Percentiles rank a stretch among this genome's conserved stretches.
Conservation (phyloP, 805 yeast genomes). For the Nakazawaea populi region DNA sequence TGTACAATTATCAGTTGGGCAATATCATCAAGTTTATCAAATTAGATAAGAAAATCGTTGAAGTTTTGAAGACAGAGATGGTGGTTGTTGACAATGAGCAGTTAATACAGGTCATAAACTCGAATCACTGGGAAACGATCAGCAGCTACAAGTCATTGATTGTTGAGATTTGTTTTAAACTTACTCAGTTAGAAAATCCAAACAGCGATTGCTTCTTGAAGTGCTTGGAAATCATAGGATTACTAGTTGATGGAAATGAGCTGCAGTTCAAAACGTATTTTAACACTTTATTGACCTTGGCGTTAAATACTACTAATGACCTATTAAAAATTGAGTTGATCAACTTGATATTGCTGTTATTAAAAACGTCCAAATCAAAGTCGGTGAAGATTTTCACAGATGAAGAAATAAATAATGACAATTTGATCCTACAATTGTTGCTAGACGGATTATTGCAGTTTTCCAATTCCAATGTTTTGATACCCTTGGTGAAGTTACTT, state of each 20-base stretch:
- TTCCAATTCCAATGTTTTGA: slow-evolving; percentile 35
- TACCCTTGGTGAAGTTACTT: slow-evolving; percentile 44
- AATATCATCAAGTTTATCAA: slow-evolving; percentile 46
- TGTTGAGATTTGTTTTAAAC: slow-evolving; percentile 38
- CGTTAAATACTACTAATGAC: slow-evolving; percentile 1
- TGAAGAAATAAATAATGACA: slow-evolving; percentile 23
- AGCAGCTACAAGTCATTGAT: slow-evolving; percentile 60
- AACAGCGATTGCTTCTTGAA: slow-evolving; percentile 12
- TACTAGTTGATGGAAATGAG: slow-evolving; percentile 54
- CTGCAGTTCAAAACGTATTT: slow-evolving; percentile 41
- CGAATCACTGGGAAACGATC: slow-evolving; percentile 39
- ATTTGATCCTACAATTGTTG: slow-evolving; percentile 35
- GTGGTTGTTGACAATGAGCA: slow-evolving; percentile 45
- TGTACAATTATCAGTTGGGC: slow-evolving; percentile 57
- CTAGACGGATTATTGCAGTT: slow-evolving; percentile 42
- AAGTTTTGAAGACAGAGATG: slow-evolving; percentile 50
- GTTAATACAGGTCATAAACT: slow-evolving; percentile 34
- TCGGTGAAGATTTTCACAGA: slow-evolving; percentile 25
- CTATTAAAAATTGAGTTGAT: slow-evolving; percentile 13
- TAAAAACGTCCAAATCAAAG: slow-evolving; percentile 18
- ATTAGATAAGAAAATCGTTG: slow-evolving; percentile 38
- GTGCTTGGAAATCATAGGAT: slow-evolving; percentile 30
- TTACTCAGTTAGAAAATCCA: slow-evolving; percentile 22
- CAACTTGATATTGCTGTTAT: not conserved
- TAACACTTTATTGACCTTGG: slow-evolving; percentile 32